Percentiles rank a stretch among this genome's conserved stretches.
Evolutionary conservation across 169 alveolate species (phyloP).

Genomic region (Perkinsus marinus): DNA sequence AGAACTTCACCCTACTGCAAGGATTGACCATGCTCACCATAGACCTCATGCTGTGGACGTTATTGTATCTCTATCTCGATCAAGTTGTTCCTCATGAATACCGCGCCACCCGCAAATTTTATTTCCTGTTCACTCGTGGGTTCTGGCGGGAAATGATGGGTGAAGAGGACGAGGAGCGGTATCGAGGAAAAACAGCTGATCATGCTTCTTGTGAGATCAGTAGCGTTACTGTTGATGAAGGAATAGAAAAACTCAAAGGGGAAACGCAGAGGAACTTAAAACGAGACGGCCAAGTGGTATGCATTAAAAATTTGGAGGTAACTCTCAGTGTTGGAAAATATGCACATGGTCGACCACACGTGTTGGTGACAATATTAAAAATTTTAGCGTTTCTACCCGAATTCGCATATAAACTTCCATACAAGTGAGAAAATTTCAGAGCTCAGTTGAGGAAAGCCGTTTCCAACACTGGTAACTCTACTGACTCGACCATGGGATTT

Average conservation of each 20-base stretch:
- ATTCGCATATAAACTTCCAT: too few species aligned
- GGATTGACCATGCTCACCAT: not conserved
- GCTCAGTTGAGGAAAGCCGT: too few species aligned
- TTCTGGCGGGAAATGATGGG: conserved; percentile 1
- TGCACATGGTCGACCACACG: too few species aligned
- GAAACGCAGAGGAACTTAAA: not conserved
- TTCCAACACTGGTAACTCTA: too few species aligned
- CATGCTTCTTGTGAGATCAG: not conserved
- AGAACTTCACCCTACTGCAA: not conserved
- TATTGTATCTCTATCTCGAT: not conserved
- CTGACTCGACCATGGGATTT: too few species aligned
- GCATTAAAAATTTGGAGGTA: not conserved
- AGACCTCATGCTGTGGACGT: not conserved
- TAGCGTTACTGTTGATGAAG: not conserved
- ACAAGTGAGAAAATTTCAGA: too few species aligned
- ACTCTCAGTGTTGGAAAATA: too few species aligned
- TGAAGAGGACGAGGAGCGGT: not conserved
- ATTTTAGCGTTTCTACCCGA: too few species aligned
- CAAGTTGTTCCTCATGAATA: not conserved
- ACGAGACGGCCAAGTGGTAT: not conserved
- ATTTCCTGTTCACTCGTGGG: not conserved
- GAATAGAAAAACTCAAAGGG: not conserved
- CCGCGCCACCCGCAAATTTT: not conserved
- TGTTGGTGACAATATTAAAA: too few species aligned
- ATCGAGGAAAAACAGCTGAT: not conserved